Percentiles rank a stretch among this genome's conserved stretches.
These are phyloP conservation scores for Aspergillus luchuensis DNA, from an alignment of 2,329 filamentous ascomycete species.

Conservation along the genomic window DNA sequence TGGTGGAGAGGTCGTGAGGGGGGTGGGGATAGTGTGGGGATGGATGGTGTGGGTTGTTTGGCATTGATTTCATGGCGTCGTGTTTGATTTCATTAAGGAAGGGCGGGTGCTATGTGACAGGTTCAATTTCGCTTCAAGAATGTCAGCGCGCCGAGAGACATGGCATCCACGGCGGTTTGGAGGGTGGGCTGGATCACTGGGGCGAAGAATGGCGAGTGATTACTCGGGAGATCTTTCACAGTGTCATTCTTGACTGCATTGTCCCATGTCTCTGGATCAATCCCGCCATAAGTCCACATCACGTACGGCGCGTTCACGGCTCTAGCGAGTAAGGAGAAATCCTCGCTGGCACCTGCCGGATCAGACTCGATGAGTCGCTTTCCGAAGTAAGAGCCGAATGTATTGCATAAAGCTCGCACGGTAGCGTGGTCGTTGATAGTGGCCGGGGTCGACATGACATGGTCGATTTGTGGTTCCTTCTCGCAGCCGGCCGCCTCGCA, in stretches of 20 bases:
- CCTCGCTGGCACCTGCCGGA: constrained; percentile 55
- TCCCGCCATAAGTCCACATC: constrained; percentile 60
- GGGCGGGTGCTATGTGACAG: background rate
- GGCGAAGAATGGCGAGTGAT: constrained; percentile 61
- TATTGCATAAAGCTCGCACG: constrained; percentile 45
- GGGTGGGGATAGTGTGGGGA: too few relatives aligned
- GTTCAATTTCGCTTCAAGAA: constrained; percentile 25
- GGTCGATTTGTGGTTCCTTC: constrained; percentile 47
- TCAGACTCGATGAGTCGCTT: constrained; percentile 42
- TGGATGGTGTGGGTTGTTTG: background rate
- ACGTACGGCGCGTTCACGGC: constrained; percentile 52
- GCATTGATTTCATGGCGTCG: background rate
- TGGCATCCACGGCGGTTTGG: constrained; percentile 53
- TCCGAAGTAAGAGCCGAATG: constrained; percentile 52
- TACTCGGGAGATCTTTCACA: constrained; percentile 55
- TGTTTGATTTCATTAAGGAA: too few relatives aligned
- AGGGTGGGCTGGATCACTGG: constrained; percentile 60
- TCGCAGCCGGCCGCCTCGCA: constrained; percentile 52
- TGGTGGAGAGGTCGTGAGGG: constrained; percentile 21
- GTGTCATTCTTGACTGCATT: constrained; percentile 49
- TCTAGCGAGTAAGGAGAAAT: constrained; percentile 59
- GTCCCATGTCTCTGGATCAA: constrained; percentile 53
- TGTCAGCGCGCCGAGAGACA: constrained; percentile 53
- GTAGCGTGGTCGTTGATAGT: constrained; percentile 55
- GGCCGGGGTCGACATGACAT: constrained; percentile 49